Evolutionary conservation across 768 basidiomycete species (phyloP).

Genomic region (Pilatotrama ljubarskyi): DNA sequence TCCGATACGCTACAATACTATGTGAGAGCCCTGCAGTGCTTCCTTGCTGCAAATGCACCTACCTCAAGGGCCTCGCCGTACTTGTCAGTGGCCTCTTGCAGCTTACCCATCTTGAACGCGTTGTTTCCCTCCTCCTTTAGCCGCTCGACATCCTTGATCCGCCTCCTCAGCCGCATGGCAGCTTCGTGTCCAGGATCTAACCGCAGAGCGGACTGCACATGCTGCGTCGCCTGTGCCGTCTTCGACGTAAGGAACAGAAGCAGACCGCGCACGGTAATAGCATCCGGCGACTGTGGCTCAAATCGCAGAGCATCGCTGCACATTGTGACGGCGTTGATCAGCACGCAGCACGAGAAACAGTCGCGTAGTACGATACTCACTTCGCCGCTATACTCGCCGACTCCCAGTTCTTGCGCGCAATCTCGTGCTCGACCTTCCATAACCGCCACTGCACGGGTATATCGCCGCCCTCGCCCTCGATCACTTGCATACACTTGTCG

Average conservation of each 20-base stretch:
- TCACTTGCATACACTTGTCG: constrained; percentile 71
- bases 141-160: constrained; percentile 80
- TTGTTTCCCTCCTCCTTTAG: constrained; percentile 84
- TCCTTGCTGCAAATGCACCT: constrained; percentile 15
- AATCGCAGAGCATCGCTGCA: constrained; percentile 72
- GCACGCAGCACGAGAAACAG: not conserved
- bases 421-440: constrained; percentile 77
- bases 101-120: constrained; percentile 63
- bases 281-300: constrained; percentile 75
- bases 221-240: constrained; percentile 69
- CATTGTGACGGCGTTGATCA: no score
- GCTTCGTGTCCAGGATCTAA: constrained; percentile 75
- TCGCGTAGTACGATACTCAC: constrained; percentile 44
- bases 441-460: constrained; percentile 78
- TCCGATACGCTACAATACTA: constrained; percentile 55
- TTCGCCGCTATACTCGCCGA: constrained; percentile 73
- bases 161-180: constrained; percentile 70
- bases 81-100: constrained; percentile 62
- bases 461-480: constrained; percentile 75
- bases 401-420: constrained; percentile 71
- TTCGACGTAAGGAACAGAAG: constrained; percentile 75
- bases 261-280: constrained; percentile 73
- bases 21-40: not conserved
- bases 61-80: constrained; percentile 77
- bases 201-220: constrained; percentile 68